phyloP scores from a whole-genome alignment of 1,139 yeast genomes.

The Scheffersomyces illinoinensis region DNA sequence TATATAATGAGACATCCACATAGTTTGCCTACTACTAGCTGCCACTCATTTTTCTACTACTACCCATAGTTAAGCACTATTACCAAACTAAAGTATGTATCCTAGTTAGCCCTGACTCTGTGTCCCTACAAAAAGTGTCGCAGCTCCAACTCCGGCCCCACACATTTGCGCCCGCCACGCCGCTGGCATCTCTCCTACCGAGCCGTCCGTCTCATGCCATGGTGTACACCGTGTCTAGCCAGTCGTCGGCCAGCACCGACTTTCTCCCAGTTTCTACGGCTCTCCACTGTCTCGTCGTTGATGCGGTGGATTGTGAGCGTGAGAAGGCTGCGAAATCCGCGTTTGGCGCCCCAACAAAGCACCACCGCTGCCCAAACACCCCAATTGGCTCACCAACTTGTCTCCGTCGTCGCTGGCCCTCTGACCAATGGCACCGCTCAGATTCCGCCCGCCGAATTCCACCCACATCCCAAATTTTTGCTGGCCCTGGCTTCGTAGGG shows the following conservation, averaged over 20 bases:
- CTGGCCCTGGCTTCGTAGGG: background rate
- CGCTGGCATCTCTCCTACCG: background rate
- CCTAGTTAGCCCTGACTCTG: background rate
- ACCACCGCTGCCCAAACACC: background rate
- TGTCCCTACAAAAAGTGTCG: background rate
- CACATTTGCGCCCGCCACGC: background rate
- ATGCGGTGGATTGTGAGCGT: background rate
- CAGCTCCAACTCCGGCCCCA: background rate
- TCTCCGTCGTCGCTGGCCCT: background rate
- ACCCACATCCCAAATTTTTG: background rate
- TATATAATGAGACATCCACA: background rate
- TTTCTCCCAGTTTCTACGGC: background rate
- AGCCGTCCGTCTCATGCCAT: background rate
- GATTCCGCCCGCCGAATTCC: background rate
- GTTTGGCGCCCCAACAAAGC: background rate
- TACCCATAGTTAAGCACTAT: background rate
- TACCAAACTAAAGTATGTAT: constrained; percentile 1
- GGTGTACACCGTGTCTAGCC: background rate
- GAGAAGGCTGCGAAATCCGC: background rate
- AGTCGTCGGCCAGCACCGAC: background rate
- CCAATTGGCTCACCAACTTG: background rate
- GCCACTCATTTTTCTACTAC: background rate
- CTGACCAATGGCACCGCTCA: background rate
- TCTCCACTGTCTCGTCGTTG: background rate
- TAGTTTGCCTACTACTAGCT: background rate